Percentiles rank a stretch among this genome's conserved stretches.
Evolutionary conservation across 495 filamentous ascomycete genomes (phyloP).

Genomic region (Amorphotheca resinae): DNA sequence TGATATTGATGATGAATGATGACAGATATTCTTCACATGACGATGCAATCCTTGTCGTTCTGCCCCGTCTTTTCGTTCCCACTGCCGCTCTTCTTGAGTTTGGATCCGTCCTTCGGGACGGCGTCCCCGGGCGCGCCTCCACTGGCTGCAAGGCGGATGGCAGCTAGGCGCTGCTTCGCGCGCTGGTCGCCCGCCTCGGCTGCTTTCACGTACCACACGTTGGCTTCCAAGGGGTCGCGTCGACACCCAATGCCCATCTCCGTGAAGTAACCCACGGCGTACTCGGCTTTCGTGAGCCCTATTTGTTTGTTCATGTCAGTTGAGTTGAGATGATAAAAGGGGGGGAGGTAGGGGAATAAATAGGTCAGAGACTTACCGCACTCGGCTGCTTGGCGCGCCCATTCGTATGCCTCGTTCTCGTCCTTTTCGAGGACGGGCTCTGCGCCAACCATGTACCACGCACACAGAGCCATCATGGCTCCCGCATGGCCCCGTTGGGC

Average conservation of each 20-base stretch:
- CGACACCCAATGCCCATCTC: slow-evolving; percentile 97
- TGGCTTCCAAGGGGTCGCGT: slow-evolving; percentile 84
- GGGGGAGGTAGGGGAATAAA: not conserved
- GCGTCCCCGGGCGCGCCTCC: slow-evolving; percentile 48
- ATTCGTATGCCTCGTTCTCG: slow-evolving; percentile 92
- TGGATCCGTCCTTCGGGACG: slow-evolving; percentile 35
- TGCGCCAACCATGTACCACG: slow-evolving; percentile 96
- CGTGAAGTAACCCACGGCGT: slow-evolving; percentile 92
- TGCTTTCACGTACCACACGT: slow-evolving; percentile 96
- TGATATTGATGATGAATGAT: too few relatives aligned
- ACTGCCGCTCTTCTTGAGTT: slow-evolving; percentile 32
- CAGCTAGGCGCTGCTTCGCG: slow-evolving; percentile 71
- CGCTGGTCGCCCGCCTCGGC: slow-evolving; percentile 86
- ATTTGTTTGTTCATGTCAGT: not conserved
- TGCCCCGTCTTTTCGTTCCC: slow-evolving; percentile 14
- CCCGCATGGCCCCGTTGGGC: slow-evolving; percentile 70
- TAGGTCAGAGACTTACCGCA: slow-evolving; percentile 45
- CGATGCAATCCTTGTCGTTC: slow-evolving; percentile 43
- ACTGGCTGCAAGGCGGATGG: slow-evolving; percentile 74
- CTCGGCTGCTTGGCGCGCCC: slow-evolving; percentile 78
- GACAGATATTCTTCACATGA: too few relatives aligned
- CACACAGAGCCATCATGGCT: slow-evolving; percentile 98
- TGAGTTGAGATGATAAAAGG: slow-evolving; percentile 6
- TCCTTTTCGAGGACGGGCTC: slow-evolving; percentile 89
- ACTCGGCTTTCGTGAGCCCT: slow-evolving; percentile 90